Percentiles rank a stretch among this genome's conserved stretches.
Evolutionary conservation across 106 monocot genomes (phyloP).

Genomic region (Platanthera zijinensis): DNA sequence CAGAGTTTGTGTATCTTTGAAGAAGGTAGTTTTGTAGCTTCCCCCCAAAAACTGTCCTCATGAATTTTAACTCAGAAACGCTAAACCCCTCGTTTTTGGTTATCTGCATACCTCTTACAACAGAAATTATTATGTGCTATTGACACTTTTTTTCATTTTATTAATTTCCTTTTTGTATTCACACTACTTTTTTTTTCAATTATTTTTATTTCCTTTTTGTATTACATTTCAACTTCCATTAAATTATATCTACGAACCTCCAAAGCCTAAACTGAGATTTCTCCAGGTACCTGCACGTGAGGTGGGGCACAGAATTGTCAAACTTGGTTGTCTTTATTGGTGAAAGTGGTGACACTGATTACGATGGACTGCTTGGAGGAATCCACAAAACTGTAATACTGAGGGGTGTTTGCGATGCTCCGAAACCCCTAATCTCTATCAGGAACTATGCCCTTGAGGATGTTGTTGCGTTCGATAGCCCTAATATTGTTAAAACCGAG

Average conservation of each 20-base stretch:
- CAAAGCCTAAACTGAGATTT: background rate
- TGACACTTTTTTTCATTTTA: too few relatives aligned
- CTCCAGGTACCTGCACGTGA: conserved; percentile 74
- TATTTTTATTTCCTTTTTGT: background rate
- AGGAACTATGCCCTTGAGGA: conserved; percentile 64
- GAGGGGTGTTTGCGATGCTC: conserved; percentile 43
- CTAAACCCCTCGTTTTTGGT: too few relatives aligned
- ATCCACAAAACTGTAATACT: conserved; percentile 81
- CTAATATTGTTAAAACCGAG: conserved; percentile 51
- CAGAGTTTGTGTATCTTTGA: too few relatives aligned
- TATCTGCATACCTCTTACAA: too few relatives aligned
- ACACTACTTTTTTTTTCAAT: background rate
- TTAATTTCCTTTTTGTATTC: too few relatives aligned
- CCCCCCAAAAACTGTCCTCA: too few relatives aligned
- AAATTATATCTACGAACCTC: background rate
- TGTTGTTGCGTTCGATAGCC: conserved; percentile 75
- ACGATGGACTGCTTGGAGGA: conserved; percentile 78
- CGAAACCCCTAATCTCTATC: conserved; percentile 27
- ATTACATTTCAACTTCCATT: background rate
- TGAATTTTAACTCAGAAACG: too few relatives aligned
- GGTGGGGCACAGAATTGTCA: conserved; percentile 74
- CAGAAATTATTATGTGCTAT: too few relatives aligned
- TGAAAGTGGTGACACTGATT: conserved; percentile 83
- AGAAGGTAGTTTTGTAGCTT: too few relatives aligned
- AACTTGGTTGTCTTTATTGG: conserved; percentile 90